These are phyloP conservation scores for Antrodiella citrinella DNA, from an alignment of 768 basidiomycete genomes.

Conservation along the genomic window DNA sequence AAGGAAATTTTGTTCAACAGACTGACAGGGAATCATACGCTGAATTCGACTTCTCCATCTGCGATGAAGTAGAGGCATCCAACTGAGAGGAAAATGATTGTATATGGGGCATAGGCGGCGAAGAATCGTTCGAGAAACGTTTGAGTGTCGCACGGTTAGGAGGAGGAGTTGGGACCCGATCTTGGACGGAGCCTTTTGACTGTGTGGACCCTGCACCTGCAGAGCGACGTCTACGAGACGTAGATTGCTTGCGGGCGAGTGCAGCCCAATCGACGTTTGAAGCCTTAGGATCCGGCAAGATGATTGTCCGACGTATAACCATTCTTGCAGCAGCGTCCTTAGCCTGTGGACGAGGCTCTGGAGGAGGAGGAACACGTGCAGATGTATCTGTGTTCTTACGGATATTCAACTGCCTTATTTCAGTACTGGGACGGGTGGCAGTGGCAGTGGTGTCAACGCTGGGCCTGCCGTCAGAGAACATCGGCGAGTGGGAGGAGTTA, in stretches of 20 bases:
- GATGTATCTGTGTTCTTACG: slow-evolving; percentile 9
- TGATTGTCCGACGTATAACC: slow-evolving; percentile 71
- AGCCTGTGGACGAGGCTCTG: slow-evolving; percentile 8
- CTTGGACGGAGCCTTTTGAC: slow-evolving; percentile 70
- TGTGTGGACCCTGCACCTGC: slow-evolving; percentile 46
- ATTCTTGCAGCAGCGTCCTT: slow-evolving; percentile 25
- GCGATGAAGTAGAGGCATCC: slow-evolving; percentile 29
- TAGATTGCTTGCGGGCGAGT: slow-evolving; percentile 47
- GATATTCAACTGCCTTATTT: slow-evolving; percentile 11
- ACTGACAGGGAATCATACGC: slow-evolving; percentile 76
- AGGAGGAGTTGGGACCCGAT: slow-evolving; percentile 81
- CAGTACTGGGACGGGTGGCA: slow-evolving; percentile 24
- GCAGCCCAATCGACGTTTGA: slow-evolving; percentile 50
- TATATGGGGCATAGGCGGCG: slow-evolving; percentile 64
- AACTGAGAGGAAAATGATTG: slow-evolving; percentile 36
- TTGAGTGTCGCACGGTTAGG: slow-evolving; percentile 51
- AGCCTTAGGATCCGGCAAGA: slow-evolving; percentile 58
- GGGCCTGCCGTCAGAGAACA: slow-evolving; percentile 18
- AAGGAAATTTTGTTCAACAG: not conserved
- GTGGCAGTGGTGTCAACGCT: slow-evolving; percentile 25
- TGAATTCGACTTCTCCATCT: slow-evolving; percentile 59
- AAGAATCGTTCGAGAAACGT: slow-evolving; percentile 59
- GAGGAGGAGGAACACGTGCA: slow-evolving; percentile 6
- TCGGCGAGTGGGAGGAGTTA: slow-evolving; percentile 13
- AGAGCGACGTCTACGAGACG: slow-evolving; percentile 47